Evolutionary conservation across 2,329 filamentous ascomycete species (phyloP).

Genomic region (Chaetomiaceae sp.): DNA sequence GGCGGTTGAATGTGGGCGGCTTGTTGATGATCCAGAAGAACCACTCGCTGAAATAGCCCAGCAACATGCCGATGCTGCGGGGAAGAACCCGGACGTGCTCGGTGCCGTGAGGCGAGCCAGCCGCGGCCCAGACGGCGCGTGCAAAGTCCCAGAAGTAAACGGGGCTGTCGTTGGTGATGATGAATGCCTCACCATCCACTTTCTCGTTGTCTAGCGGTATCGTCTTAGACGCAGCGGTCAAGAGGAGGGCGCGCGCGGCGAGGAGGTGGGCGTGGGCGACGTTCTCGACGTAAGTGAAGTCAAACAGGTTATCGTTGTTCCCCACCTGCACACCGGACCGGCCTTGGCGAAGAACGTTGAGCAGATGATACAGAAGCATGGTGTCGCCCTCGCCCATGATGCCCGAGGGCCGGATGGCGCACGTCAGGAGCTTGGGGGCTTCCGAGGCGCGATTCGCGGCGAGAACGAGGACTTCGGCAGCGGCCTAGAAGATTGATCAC

Average conservation of each 20-base stretch:
- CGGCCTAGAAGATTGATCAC: conserved; percentile 45
- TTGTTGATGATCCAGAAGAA: conserved; percentile 46
- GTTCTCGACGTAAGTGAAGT: conserved; percentile 62
- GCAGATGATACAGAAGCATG: conserved; percentile 67
- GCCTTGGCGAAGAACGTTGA: conserved; percentile 64
- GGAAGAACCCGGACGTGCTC: conserved; percentile 53
- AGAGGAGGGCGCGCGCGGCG: conserved; percentile 67
- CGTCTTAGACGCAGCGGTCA: conserved; percentile 51
- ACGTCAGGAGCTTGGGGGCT: conserved; percentile 63
- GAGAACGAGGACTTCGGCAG: conserved; percentile 77
- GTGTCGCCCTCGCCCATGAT: conserved; percentile 90
- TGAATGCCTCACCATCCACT: conserved; percentile 81
- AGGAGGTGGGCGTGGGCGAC: conserved; percentile 76
- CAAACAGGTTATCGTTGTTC: conserved; percentile 58
- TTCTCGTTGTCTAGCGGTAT: conserved; percentile 66
- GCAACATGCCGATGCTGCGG: conserved; percentile 45
- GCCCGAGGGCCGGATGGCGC: conserved; percentile 76
- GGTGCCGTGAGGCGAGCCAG: conserved; percentile 49
- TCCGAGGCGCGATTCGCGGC: conserved; percentile 60
- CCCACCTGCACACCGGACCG: conserved; percentile 79
- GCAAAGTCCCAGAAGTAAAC: conserved; percentile 90
- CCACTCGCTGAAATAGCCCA: conserved; percentile 53
- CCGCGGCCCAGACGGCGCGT: conserved; percentile 67
- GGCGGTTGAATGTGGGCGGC: conserved; percentile 54
- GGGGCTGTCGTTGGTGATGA: conserved; percentile 85